Percentiles rank a stretch among this genome's conserved stretches.
Evolutionary conservation across 345 rosid species (phyloP).

Genomic region (Boechera stricta): DNA sequence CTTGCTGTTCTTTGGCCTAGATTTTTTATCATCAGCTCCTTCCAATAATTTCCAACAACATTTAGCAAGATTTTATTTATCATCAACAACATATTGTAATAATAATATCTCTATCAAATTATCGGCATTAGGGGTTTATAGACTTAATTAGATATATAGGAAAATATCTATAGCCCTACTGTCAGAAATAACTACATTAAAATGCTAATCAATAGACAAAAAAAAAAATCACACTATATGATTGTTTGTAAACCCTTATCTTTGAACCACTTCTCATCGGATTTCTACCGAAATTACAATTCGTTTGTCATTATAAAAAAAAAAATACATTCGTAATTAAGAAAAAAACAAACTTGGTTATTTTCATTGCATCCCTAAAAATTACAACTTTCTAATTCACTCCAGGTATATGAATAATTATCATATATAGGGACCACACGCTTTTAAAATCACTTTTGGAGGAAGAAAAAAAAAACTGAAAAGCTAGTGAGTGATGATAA

Average conservation of each 20-base stretch:
- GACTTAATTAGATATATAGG: no score
- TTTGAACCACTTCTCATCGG: background rate
- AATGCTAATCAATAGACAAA: background rate
- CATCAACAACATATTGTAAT: no score
- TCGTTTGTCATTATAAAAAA: background rate
- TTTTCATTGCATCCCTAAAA: constrained; percentile 14
- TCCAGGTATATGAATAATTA: constrained; percentile 24
- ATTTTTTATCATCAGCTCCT: background rate
- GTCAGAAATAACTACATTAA: background rate
- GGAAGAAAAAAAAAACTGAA: background rate
- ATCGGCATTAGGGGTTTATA: no score
- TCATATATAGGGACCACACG: constrained; percentile 37
- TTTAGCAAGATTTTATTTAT: no score
- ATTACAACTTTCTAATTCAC: constrained; percentile 12
- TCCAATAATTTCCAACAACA: no score
- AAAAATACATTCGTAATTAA: constrained; percentile 11
- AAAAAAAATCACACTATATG: no score
- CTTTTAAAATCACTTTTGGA: constrained; percentile 19
- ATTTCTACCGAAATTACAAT: background rate
- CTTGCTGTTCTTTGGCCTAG: background rate
- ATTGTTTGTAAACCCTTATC: background rate
- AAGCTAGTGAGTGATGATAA: constrained; percentile 38
- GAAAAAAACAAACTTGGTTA: background rate
- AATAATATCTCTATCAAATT: no score
- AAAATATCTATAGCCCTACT: background rate